Base-by-base conservation (phyloP, 176 grass and related monocot genomes). In the Cocos nucifera region DNA sequence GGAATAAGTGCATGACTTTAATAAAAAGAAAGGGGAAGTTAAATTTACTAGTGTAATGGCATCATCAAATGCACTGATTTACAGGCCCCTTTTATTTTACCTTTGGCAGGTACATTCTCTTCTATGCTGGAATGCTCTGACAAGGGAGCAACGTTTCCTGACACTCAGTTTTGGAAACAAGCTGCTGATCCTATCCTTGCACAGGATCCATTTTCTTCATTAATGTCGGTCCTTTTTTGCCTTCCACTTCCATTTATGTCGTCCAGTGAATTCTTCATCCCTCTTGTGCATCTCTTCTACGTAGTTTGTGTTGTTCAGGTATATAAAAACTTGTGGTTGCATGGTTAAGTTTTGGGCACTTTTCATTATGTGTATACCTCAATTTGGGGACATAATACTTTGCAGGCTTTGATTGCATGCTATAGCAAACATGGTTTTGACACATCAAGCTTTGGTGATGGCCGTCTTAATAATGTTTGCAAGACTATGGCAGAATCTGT, bases 281-380 rank as follows among this genome's bases (percentile, higher is more conserved):
- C 85, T 75, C 29, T 98, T 5, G 94, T 98, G 58, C 87, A 93
- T 59, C 79, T 98, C 19, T 98, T 93, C 69, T 98, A 98, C 80
- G 54, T 79, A 61, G 80, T 93, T 69, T 93, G 81, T 58, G 67
- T 83, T 60, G 67, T 98, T 89, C 94, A 98, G 93, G 93, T 97
- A 85, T 56, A 18, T 29, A 23, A 56, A 44, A 44, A 44, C 6
- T 44, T 44, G 9, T 14, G 35, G 35, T 44, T 44, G 35, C 9
- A 12, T 12, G 3, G 9, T 44, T 30, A 30, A 30, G 26, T 30
- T 6, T 30, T 30, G 28, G 5, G 28, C 5, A 44, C 10, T 14
- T 44, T 14, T 44, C 35, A 3, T 44, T 44, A 12, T 44, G 3
- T 44, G 10, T 14, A 44, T 44, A n/a, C 9, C 10, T 44, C 10